phyloP scores from a whole-genome alignment of 2,329 filamentous ascomycete species.

The Cercospora nicotianae region DNA sequence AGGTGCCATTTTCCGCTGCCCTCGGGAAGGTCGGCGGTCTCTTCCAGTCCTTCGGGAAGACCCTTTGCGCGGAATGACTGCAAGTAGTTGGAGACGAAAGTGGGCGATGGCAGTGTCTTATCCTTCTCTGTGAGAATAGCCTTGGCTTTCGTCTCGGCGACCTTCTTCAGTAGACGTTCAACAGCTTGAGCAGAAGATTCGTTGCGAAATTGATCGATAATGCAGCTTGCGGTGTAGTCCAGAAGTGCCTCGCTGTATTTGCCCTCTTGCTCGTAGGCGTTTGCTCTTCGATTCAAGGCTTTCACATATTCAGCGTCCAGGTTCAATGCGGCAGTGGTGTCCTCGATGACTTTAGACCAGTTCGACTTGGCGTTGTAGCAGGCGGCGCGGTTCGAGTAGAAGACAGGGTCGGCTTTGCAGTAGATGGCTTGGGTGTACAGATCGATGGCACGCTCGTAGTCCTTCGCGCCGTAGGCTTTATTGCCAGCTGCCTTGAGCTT shows the following conservation, averaged over 20 bases:
- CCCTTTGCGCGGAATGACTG: slow-evolving; percentile 91
- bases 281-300: slow-evolving; percentile 92
- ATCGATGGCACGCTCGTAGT: slow-evolving; percentile 89
- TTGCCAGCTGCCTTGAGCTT: slow-evolving; percentile 96
- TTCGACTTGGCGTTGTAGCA: slow-evolving; percentile 92
- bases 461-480: slow-evolving; percentile 91
- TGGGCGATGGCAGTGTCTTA: slow-evolving; percentile 89
- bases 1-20: slow-evolving; percentile 82
- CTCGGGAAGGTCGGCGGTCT: slow-evolving; percentile 73
- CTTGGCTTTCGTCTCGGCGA: slow-evolving; percentile 91
- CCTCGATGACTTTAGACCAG: slow-evolving; percentile 95
- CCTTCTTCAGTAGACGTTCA: slow-evolving; percentile 92
- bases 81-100: slow-evolving; percentile 97
- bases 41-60: slow-evolving; percentile 78
- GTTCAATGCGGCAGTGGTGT: slow-evolving; percentile 90
- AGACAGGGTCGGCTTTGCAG: slow-evolving; percentile 96
- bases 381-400: slow-evolving; percentile 97
- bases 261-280: slow-evolving; percentile 91
- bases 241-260: slow-evolving; percentile 92
- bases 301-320: slow-evolving; percentile 97
- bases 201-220: slow-evolving; percentile 96
- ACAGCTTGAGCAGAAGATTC: slow-evolving; percentile 84
- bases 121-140: slow-evolving; percentile 77
- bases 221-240: slow-evolving; percentile 98
- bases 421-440: slow-evolving; percentile 94